Evolutionary conservation across 495 filamentous ascomycete species (phyloP), one percentile per base, ranked within the genome.

Genomic region (Hypomontagnella monticulosa): DNA sequence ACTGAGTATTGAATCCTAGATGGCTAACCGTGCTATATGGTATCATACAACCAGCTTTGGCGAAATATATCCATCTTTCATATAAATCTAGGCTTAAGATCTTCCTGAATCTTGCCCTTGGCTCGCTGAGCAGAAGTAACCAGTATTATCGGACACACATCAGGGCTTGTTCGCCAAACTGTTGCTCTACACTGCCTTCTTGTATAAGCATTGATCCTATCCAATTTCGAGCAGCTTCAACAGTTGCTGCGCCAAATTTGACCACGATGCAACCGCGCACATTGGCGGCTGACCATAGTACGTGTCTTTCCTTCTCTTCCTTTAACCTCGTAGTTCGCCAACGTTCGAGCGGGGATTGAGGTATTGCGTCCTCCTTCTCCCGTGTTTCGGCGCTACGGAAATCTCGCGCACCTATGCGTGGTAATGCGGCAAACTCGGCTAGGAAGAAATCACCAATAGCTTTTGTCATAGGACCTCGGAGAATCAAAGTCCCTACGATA

Each of bases 271-370:
- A 96, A 1, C 92, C 92, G 6, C 93, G 84, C 23, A 96, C 87
- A 33, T 83, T 84, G 18, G 93, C 90, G 12, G 91, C 93, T 16
- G 93, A 97, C 92, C 93, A 99, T 0, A 96, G 81, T 5, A 94
- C 72, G 49, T 83, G 81, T 53, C 85, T 80, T 16, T 76, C 73
- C 61, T 78, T 80, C 75, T 89, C 90, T 71, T 83, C 75, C 55
- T 71, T 53, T 5, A 84, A 73, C 43, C 85, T 76, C 12, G 44
- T 60, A 38, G 53, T 51, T 48, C 81, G 74, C 81, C 82, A 84
- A 32, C 53, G 67, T 55, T 83, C 75, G 47, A 73, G 58, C 30
- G 72, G 67, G 42, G 74, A 80, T 44, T 74, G 66, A 55, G 66
- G 54, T 44, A n/a, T 43, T 73, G 64, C 71, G 70, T 75, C 58